A percentile compares a stretch with the other conserved stretches of the same genome.
Evolutionary conservation across 176 grass and related monocot genomes (phyloP).

Genomic region (Coix lacrymajobi): DNA sequence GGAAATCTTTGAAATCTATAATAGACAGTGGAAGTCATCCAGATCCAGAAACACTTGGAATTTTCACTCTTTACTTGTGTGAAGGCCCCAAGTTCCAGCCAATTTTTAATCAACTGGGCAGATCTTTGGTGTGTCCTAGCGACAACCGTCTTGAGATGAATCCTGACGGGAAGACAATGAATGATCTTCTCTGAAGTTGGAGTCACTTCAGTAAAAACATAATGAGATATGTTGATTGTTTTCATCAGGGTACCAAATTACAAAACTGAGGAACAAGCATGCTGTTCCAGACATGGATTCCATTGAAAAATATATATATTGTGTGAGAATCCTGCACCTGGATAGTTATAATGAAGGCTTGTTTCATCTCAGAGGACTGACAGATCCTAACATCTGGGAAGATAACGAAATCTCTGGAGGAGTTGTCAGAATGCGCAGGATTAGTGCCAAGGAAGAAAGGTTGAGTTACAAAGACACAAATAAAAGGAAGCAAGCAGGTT

Average conservation of each 20-base stretch:
- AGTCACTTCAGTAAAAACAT: neutral
- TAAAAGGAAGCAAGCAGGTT: neutral
- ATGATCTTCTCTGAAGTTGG: neutral
- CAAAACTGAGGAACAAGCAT: neutral
- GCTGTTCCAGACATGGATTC: neutral
- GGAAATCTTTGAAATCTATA: no score
- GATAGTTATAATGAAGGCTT: neutral
- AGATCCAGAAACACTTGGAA: no score
- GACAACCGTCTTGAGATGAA: neutral
- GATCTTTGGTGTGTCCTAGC: neutral
- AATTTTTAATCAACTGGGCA: neutral
- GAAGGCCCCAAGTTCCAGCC: no score
- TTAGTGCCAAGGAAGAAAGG: neutral
- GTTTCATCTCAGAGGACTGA: neutral
- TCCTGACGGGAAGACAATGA: neutral
- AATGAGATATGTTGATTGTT: neutral
- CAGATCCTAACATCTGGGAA: neutral
- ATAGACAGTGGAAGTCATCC: no score
- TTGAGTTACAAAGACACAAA: neutral
- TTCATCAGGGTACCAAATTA: neutral
- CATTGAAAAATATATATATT: neutral
- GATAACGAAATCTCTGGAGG: neutral
- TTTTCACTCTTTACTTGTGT: no score
- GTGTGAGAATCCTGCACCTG: neutral
- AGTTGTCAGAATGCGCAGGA: neutral